These are phyloP conservation scores for Leccinum variicolor DNA, from an alignment of 768 basidiomycete genomes.

Conservation along the genomic window DNA sequence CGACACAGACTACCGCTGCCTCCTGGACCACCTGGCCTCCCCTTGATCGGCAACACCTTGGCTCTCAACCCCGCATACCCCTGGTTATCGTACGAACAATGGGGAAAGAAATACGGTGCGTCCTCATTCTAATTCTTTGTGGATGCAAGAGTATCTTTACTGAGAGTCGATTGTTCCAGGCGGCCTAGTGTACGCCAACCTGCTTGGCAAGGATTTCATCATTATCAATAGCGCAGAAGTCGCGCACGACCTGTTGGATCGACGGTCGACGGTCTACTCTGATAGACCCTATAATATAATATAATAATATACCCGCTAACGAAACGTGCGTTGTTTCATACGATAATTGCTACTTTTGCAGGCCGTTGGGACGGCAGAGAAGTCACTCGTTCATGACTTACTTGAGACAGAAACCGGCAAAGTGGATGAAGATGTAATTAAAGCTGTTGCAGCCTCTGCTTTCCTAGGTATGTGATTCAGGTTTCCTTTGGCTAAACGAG, in stretches of 20 bases:
- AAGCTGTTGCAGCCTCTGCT: constrained; percentile 20
- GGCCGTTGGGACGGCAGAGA: constrained; percentile 18
- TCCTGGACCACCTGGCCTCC: constrained; percentile 50
- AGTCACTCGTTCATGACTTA: constrained; percentile 23
- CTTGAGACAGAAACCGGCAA: background rate
- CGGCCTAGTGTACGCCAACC: constrained; percentile 21
- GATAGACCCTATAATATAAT: no score
- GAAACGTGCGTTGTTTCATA: constrained; percentile 12
- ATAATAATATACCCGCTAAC: constrained; percentile 12
- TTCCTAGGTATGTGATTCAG: constrained; percentile 18
- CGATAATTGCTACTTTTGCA: background rate
- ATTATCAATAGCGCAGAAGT: constrained; percentile 21
- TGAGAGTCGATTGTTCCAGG: constrained; percentile 6
- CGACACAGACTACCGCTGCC: constrained; percentile 34
- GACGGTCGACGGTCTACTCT: constrained; percentile 27
- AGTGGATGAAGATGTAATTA: constrained; percentile 13
- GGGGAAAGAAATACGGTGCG: constrained; percentile 33
- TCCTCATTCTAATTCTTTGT: background rate
- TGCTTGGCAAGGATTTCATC: constrained; percentile 28
- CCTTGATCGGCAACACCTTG: constrained; percentile 24
- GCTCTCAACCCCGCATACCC: constrained; percentile 21
- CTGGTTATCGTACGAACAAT: constrained; percentile 33
- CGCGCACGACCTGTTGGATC: constrained; percentile 24
- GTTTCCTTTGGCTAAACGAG: background rate
- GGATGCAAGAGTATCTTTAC: background rate